Base-by-base conservation (phyloP, 768 basidiomycete species). In the Tylopilus balloui region DNA sequence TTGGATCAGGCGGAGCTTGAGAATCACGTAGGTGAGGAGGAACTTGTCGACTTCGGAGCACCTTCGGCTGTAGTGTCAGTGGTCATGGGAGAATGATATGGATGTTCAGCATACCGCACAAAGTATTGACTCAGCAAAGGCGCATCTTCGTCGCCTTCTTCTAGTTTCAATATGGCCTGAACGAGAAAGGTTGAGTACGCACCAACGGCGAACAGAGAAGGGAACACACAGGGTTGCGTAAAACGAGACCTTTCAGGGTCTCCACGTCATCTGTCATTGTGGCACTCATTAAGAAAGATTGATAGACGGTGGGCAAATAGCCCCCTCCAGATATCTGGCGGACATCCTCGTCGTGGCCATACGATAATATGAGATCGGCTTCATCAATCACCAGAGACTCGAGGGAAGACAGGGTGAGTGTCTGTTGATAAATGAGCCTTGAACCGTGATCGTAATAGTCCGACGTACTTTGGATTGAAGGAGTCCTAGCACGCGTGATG, bases 251-350 rank as follows among this genome's bases (percentile, higher is more conserved):
- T 66, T 96, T 96, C 46, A 98, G 74, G 52, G 81, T 75, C 61
- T 94, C 90, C 4, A 99, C 92, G 58, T 98, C 96, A 58, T 93
- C 89, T 11, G 93, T 92, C 84, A 98, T 86, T 0, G 95, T 99
- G 5, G 96, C 95, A 62, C 88, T 92, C 92, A 98, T 96, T 28
- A 99, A 72, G 70, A 95, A 93, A 10, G 90, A 88, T 67, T 92
- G 95, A 67, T 81, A 90, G 52, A 87, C 81, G 65, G 82, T 86
- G 45, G 86, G 92, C 25, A 88, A 78, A 66, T 79, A 85, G 36
- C 75, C 78, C 40, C 81, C 88, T 47, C 69, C 76, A 53, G 87
- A 83, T 38, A 84, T 77, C 50, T 84, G 79, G 23, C 83, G 80
- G 38, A 94, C 79, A 51, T 93, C 91, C 61, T 93, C 89, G 52